Conservation (phyloP, 1,139 yeast genomes). For the Lodderomyces pseudojiufengensis region DNA sequence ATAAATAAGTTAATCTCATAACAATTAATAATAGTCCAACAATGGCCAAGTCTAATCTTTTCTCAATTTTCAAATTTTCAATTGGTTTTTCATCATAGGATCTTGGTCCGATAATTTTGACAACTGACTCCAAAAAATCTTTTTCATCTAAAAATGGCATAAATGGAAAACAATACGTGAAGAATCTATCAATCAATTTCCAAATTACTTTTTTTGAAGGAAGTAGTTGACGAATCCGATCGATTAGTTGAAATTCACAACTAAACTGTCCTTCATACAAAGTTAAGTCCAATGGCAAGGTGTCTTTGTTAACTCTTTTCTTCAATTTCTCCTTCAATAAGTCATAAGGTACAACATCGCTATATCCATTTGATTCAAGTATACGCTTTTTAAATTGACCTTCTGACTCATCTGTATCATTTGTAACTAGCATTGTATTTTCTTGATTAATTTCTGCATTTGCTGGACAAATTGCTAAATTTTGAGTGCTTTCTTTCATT, state of each 20-base stretch:
- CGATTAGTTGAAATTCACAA: slow-evolving; percentile 29
- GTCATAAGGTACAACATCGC: slow-evolving; percentile 34
- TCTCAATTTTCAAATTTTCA: slow-evolving; percentile 21
- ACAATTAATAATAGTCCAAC: slow-evolving; percentile 30
- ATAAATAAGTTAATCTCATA: slow-evolving; percentile 29
- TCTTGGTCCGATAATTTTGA: slow-evolving; percentile 25
- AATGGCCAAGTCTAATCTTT: slow-evolving; percentile 31
- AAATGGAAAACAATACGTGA: slow-evolving; percentile 31
- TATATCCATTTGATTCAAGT: slow-evolving; percentile 34
- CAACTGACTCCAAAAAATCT: slow-evolving; percentile 19
- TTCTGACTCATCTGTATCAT: slow-evolving; percentile 14
- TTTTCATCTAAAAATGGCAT: slow-evolving; percentile 36
- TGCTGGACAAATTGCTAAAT: slow-evolving; percentile 15
- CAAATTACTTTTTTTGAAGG: slow-evolving; percentile 33
- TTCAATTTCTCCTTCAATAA: slow-evolving; percentile 20
- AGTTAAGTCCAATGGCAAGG: slow-evolving; percentile 28
- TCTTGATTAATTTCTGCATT: slow-evolving; percentile 23
- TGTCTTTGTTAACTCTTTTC: slow-evolving; percentile 16
- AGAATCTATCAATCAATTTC: slow-evolving; percentile 30
- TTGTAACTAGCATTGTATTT: slow-evolving; percentile 20
- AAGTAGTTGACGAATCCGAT: slow-evolving; percentile 27
- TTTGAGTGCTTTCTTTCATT: slow-evolving; percentile 20
- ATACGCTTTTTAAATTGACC: slow-evolving; percentile 28
- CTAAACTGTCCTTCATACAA: slow-evolving; percentile 28
- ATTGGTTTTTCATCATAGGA: slow-evolving; percentile 21